Percentiles rank a stretch among this genome's conserved stretches.
Conservation (phyloP, 1,139 yeast genomes). For the Suhomyces chickasaworum region DNA sequence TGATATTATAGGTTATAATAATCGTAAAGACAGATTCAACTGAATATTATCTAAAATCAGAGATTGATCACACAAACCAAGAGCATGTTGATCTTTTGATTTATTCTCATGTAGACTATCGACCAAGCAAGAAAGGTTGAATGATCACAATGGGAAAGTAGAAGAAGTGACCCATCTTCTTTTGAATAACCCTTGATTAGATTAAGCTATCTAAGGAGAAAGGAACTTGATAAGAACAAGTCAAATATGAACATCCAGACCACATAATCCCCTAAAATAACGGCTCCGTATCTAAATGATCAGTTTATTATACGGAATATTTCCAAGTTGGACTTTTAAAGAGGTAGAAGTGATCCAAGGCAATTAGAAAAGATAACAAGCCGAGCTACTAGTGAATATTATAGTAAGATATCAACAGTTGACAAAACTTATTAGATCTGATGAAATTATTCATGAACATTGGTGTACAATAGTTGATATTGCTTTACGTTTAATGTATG, state of each 20-base stretch:
- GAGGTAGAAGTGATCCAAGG: slow-evolving; percentile 24
- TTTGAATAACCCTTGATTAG: slow-evolving; percentile 59
- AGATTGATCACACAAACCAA: slow-evolving; percentile 28
- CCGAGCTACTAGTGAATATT: slow-evolving; percentile 28
- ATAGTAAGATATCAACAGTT: slow-evolving; percentile 59
- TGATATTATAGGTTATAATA: no score
- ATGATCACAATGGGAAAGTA: slow-evolving; percentile 50
- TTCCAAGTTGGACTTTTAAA: slow-evolving; percentile 25
- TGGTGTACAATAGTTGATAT: no score
- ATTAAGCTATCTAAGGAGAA: slow-evolving; percentile 23
- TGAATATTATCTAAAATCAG: slow-evolving; percentile 12
- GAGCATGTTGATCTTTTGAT: slow-evolving; percentile 44
- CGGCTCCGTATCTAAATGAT: slow-evolving; percentile 16
- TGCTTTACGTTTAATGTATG: slow-evolving; percentile 66
- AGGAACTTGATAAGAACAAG: slow-evolving; percentile 6
- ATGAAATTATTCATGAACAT: no score
- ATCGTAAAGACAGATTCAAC: slow-evolving; percentile 29
- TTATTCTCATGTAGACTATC: slow-evolving; percentile 59
- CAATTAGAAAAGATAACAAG: slow-evolving; percentile 21
- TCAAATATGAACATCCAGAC: slow-evolving; percentile 4
- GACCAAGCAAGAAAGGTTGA: slow-evolving; percentile 48
- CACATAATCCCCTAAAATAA: not conserved
- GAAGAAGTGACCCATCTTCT: slow-evolving; percentile 61
- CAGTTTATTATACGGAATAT: slow-evolving; percentile 35
- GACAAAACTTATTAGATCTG: no score